Base-by-base conservation (phyloP, 2,329 filamentous ascomycete genomes). In the Stachybotrys chlorohalonatus region DNA sequence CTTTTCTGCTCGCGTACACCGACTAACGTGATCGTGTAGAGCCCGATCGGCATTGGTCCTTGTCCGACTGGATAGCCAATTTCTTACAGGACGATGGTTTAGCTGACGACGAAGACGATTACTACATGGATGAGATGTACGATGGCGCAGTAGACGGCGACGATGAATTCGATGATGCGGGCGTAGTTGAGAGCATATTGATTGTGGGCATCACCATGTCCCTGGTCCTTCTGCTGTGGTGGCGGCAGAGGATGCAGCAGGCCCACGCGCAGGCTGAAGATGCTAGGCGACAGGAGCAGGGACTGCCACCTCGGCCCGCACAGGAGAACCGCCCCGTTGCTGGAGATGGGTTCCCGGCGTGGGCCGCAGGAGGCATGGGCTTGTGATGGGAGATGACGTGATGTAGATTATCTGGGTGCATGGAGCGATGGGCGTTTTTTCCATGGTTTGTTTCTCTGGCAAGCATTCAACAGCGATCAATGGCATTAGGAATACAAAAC, bases 41-140 rank as follows among this genome's bases (percentile, higher is more conserved):
- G 56, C 76, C 79, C 1, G 85, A 80, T 66, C 87, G 90, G 61
- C 80, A 89, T 49, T 89, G 88, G 76, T 90, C 89, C 0, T 76
- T 95, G 17, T 81, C 80, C 24, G 91, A 97, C 68, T 97, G 92
- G 92, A 78, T 96, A 53, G 81, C 81, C 57, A 89, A 92, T 57
- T 96, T 96, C 66, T 76, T 96, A 32, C 84, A 89, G 57, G 81
- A 87, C 52, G 83, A 89, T 55, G 75, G 81, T 52, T 75, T 78
- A 42, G 81, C 81, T 60, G 86, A 88, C 62, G 87, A 90, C 55
- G 81, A 86, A 31, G 79, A 81, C 4, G 76, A 74, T 5, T 64
- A 67, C 11, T 83, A 84, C 59, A 57, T 57, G 3, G 79, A 82
- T 13, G 79, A 81, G 32, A 67, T 75, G 32, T 80, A 80, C 53